Evolutionary conservation across 1,139 yeast genomes (phyloP), one percentile per base, ranked within the genome.

Genomic region (Candida sp.): DNA sequence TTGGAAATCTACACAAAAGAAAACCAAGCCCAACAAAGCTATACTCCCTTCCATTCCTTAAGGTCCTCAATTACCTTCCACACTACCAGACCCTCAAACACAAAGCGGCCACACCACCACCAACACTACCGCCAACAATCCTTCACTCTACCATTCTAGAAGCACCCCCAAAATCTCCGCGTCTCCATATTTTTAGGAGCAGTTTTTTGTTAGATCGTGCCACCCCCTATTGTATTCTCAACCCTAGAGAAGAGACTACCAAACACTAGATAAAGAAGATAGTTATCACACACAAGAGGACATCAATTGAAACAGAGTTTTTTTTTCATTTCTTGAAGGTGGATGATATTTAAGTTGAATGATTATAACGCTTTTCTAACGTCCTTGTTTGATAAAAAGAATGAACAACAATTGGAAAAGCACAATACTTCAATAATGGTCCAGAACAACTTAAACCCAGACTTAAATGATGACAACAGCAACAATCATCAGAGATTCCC

Each of bases 281-380:
- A 17, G 17, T 17, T 2, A 17, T 17, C 17, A 17, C 17, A 17
- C 2, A 2, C 17, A 17, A 17, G 9, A 28, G 31, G 8, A 33
- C 4, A 7, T 3, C 37, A 33, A 33, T 7, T 11, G 37, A n/a
- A 33, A 3, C n/a, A 12, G 7, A 25, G 26, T n/a, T 17, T 11
- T 23, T 11, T 38, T 25, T 4, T 38, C n/a, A n/a, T 38, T 25
- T 37, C 26, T 38, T 38, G 22, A 17, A 17, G 26, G 25, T 30
- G 30, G 22, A 70, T 70, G 77, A 60, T 73, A 39, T 70, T 67
- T 53, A 67, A 59, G 48, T 49, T 69, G 46, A 67, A 69, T 55
- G 75, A 71, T 51, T 71, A 70, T 50, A 67, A 68, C 55, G 66
- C 70, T 7, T 72, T 66, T 49, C 56, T 70, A 52, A 58, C 67